Conservation (phyloP, 352 stramenopile species). For the Pythium phragmitis region DNA sequence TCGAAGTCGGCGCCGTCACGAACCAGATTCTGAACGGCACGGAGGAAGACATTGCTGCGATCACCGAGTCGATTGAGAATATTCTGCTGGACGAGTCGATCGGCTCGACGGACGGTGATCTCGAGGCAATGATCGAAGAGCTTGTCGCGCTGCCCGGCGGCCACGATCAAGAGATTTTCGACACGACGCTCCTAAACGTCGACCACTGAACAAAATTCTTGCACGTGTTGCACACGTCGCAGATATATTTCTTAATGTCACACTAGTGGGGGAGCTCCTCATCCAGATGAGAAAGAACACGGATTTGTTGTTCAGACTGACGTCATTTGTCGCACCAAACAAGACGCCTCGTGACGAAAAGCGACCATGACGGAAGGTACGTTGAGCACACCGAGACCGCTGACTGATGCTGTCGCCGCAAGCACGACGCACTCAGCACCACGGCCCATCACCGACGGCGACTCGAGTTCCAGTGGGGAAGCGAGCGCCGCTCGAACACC, state of each 20-base stretch:
- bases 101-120: constrained; percentile 8
- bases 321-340: too few species aligned
- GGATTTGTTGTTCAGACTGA: not conserved
- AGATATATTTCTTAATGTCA: constrained; percentile 1
- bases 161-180: not conserved
- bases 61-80: constrained; percentile 24
- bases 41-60: constrained; percentile 19
- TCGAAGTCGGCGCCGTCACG: constrained; percentile 13
- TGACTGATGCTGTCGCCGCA: not conserved
- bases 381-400: not conserved
- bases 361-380: not conserved
- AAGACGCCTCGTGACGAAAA: not conserved
- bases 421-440: not conserved
- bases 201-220: not conserved
- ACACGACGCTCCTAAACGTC: not conserved
- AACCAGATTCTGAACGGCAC: constrained; percentile 8
- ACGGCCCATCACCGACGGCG: not conserved
- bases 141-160: not conserved
- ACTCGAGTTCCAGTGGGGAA: constrained; percentile 7
- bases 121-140: constrained; percentile 12
- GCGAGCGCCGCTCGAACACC: not conserved
- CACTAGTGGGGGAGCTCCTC: constrained; percentile 1
- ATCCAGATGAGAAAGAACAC: not conserved
- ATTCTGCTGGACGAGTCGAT: constrained; percentile 24
- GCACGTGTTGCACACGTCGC: constrained; percentile 2